Conservation (phyloP, 305 asterid genomes). For the Vinca major region DNA sequence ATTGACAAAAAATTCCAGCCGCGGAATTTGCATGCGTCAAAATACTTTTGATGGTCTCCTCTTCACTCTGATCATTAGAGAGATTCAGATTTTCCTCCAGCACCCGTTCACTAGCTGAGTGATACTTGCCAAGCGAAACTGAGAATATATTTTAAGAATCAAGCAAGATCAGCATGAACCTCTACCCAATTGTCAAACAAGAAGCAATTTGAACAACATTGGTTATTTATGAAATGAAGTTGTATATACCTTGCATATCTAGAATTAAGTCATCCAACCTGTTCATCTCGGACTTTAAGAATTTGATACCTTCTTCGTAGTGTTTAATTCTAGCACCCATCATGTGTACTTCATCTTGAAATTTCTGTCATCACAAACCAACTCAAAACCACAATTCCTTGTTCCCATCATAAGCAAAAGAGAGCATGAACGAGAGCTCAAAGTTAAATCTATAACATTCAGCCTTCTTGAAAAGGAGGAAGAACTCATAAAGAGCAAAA, state of each 20-base stretch:
- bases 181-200: neutral
- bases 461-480: neutral
- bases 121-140: slow-evolving; percentile 46
- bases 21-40: slow-evolving; percentile 46
- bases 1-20: slow-evolving; percentile 42
- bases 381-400: slow-evolving; percentile 10
- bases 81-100: slow-evolving; percentile 22
- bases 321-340: slow-evolving; percentile 46
- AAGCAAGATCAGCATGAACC: neutral
- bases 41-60: slow-evolving; percentile 35
- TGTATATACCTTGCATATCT: slow-evolving; percentile 42
- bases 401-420: neutral
- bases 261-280: slow-evolving; percentile 41
- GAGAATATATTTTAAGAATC: slow-evolving; percentile 15
- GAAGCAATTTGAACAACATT: neutral
- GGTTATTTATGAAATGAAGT: neutral
- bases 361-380: slow-evolving; percentile 37
- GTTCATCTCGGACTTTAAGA: slow-evolving; percentile 33
- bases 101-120: slow-evolving; percentile 20
- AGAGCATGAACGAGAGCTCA: neutral
- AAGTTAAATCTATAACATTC: neutral
- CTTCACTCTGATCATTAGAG: slow-evolving; percentile 26
- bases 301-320: slow-evolving; percentile 46
- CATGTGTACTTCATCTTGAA: slow-evolving; percentile 44
- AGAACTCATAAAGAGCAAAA: neutral